Base-by-base conservation (phyloP, 1,284 basidiomycete genomes). In the Meira nashicola region DNA sequence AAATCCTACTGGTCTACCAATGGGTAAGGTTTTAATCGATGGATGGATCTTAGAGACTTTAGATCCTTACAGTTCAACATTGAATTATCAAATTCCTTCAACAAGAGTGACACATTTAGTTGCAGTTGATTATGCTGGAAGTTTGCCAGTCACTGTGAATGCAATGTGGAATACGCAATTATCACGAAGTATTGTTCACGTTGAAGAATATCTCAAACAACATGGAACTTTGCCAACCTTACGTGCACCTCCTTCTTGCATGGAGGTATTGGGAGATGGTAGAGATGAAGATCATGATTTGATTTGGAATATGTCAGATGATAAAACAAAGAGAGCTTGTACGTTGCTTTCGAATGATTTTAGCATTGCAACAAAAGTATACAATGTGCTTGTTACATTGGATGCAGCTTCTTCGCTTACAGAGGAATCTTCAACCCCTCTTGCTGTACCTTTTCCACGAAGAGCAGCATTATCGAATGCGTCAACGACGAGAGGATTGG, bases 11-110 rank as follows among this genome's bases (percentile, higher is more conserved):
- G 76, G 64, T 0, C 82, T 92, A 12, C 90, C 91, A 0, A 81
- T 90, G 9, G 93, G 92, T 0, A 86, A 88, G 19, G 82, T 93
- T 47, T 87, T 90, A 64, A 81, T 99, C 2, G 92, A 97, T 69
- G 94, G 90, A 0, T 99, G 95, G 95, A 87, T 96, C 47, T 80
- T 96, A 66, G 92, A 99, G 81, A 97, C 93, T 1, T 83, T 98
- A 47, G 94, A 98, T 77, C 94, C 95, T 0, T 98, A 98, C 77
- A 90, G 90, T 46, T 87, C 89, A 61, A 92, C 95, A 78, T 46
- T 51, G 33, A 92, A 91, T 70, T 94, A 93, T 76, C 86, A 90
- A 14, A 96, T 98, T 48, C 94, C 94, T 0, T 96, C 92, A 2
- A 92, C 94, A 23, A 82, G 89, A 55, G 93, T 91, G 79, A 94